Conservation (phyloP, 2,329 filamentous ascomycete species). For the Clonostachys byssicola region DNA sequence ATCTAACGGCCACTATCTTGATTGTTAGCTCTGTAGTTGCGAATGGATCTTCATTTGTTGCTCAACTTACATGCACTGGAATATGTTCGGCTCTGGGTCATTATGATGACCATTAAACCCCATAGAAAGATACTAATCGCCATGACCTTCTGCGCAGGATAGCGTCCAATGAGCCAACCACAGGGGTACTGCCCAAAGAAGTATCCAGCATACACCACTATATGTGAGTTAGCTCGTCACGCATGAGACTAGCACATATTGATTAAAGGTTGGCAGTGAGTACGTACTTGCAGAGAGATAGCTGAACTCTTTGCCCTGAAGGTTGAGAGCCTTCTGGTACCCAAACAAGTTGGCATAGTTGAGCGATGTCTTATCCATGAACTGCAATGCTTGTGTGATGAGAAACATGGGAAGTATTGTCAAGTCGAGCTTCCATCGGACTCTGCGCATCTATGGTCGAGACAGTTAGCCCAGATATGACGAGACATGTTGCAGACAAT, state of each 20-base stretch:
- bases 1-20: neutral
- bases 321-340: constrained; percentile 21
- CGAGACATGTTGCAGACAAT: neutral
- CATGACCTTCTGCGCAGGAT: constrained; percentile 25
- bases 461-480: neutral
- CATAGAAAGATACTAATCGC: constrained; percentile 20
- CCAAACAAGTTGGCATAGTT: constrained; percentile 24
- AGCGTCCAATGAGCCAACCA: constrained; percentile 29
- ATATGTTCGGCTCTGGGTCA: constrained; percentile 21
- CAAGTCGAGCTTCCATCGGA: constrained; percentile 16
- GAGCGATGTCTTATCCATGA: constrained; percentile 17
- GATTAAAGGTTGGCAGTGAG: too few relatives aligned
- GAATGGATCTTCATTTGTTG: neutral
- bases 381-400: constrained; percentile 17
- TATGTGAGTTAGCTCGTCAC: constrained; percentile 1
- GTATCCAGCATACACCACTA: constrained; percentile 30
- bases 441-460: neutral
- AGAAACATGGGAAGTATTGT: constrained; percentile 18
- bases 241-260: too few relatives aligned
- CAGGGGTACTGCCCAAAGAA: constrained; percentile 35
- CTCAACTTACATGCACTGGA: constrained; percentile 8
- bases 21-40: neutral
- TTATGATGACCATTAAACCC: constrained; percentile 23
- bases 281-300: constrained; percentile 23
- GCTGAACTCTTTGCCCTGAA: constrained; percentile 25